Conservation (phyloP, 805 yeast species). For the Jamesozyma jinghongensis region DNA sequence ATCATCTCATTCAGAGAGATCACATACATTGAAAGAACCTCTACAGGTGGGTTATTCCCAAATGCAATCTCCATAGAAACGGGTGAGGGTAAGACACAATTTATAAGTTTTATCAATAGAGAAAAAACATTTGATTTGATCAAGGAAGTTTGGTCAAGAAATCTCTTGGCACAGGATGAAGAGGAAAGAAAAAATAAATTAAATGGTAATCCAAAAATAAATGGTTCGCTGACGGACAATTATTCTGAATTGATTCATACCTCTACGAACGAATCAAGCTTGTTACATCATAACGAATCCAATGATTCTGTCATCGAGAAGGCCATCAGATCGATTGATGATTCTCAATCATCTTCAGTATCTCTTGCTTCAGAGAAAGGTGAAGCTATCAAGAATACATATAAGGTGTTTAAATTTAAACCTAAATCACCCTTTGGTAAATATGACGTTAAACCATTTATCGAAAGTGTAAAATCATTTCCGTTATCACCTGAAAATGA, state of each 20-base stretch:
- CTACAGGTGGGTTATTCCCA: constrained; percentile 84
- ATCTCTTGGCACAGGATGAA: constrained; percentile 10
- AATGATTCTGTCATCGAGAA: constrained; percentile 24
- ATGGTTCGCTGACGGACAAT: constrained; percentile 1
- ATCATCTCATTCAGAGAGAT: constrained; percentile 66
- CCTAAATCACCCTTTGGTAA: constrained; percentile 37
- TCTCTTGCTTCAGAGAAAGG: constrained; percentile 8
- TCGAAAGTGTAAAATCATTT: constrained; percentile 50
- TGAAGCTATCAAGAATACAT: constrained; percentile 7
- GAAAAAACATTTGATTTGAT: constrained; percentile 69
- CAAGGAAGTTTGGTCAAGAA: constrained; percentile 56
- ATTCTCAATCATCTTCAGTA: constrained; percentile 27
- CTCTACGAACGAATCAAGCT: background rate
- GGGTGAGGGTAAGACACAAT: constrained; percentile 52
- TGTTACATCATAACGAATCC: constrained; percentile 2
- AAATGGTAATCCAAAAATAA: background rate
- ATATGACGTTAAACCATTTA: constrained; percentile 57
- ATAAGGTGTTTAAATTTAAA: constrained; percentile 14
- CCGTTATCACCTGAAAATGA: constrained; percentile 34
- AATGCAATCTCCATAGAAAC: constrained; percentile 78
- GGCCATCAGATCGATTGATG: constrained; percentile 40
- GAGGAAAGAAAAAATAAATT: constrained; percentile 1
- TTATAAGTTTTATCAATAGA: constrained; percentile 81
- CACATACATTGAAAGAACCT: constrained; percentile 53
- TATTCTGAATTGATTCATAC: constrained; percentile 3